Evolutionary conservation across 192 early-diverging fungal genomes (phyloP).

Genomic region (Rhizophlyctis rosea): DNA sequence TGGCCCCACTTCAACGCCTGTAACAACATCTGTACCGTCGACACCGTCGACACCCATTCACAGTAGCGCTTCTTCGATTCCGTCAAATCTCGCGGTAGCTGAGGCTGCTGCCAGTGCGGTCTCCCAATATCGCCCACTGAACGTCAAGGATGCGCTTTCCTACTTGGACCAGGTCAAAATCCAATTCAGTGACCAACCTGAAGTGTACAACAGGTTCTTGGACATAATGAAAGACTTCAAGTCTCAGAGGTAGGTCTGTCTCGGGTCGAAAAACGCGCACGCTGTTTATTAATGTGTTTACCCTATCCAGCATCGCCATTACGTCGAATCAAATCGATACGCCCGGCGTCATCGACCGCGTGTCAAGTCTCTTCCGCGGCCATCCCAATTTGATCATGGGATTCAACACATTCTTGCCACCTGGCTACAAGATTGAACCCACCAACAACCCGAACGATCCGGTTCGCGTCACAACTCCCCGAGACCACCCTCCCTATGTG

Average conservation of each 20-base stretch:
- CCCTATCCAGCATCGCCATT: background rate
- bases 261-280: no score
- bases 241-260: conserved; percentile 78
- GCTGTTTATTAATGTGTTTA: background rate
- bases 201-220: conserved; percentile 96
- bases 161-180: conserved; percentile 96
- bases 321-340: conserved; percentile 70
- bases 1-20: no score
- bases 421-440: conserved; percentile 94
- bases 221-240: conserved; percentile 99
- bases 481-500: conserved; percentile 25
- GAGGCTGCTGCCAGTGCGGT: conserved; percentile 5
- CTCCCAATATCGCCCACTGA: conserved; percentile 49
- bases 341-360: conserved; percentile 94
- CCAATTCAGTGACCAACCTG: conserved; percentile 87
- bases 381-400: conserved; percentile 89
- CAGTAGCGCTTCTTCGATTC: background rate
- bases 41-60: background rate
- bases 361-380: conserved; percentile 90
- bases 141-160: conserved; percentile 91
- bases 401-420: conserved; percentile 99
- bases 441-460: conserved; percentile 74
- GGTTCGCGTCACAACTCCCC: conserved; percentile 86
- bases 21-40: background rate
- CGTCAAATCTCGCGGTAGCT: background rate